Evolutionary conservation across 2,329 filamentous ascomycete species (phyloP).

Genomic region (Verticillium longisporum): DNA sequence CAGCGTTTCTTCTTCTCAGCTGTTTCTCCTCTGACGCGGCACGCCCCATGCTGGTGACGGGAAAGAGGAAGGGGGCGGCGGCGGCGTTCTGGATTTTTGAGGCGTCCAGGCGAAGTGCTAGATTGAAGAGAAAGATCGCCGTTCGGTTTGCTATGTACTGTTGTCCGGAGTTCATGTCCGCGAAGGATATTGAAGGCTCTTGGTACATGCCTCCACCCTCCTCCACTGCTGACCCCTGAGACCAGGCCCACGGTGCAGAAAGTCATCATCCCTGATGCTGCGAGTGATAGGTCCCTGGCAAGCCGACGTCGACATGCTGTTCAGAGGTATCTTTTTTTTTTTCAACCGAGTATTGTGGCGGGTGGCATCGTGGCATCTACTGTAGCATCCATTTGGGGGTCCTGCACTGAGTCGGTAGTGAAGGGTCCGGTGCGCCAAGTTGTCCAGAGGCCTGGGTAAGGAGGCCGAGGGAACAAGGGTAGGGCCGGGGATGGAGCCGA

Average conservation of each 20-base stretch:
- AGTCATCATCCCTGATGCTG: background rate
- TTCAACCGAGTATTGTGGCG: too few relatives aligned
- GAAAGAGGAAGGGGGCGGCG: background rate
- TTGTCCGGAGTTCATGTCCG: background rate
- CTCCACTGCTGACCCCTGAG: background rate
- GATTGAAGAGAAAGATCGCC: background rate
- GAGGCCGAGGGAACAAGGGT: background rate
- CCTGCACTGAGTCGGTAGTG: background rate
- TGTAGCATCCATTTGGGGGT: background rate
- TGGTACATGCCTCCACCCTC: background rate
- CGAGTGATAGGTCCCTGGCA: background rate
- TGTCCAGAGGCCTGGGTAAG: background rate
- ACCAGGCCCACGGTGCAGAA: background rate
- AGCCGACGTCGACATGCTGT: background rate
- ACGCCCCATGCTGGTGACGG: background rate
- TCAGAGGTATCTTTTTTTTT: too few relatives aligned
- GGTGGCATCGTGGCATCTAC: background rate
- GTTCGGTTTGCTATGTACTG: background rate
- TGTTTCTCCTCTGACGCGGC: background rate
- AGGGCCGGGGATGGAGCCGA: background rate
- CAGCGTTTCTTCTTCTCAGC: background rate
- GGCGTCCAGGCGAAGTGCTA: too few relatives aligned
- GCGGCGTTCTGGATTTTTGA: too few relatives aligned
- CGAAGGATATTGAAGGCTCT: background rate
- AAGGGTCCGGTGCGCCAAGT: background rate